phyloP scores from a whole-genome alignment of 768 basidiomycete species.

The Russula sp. region DNA sequence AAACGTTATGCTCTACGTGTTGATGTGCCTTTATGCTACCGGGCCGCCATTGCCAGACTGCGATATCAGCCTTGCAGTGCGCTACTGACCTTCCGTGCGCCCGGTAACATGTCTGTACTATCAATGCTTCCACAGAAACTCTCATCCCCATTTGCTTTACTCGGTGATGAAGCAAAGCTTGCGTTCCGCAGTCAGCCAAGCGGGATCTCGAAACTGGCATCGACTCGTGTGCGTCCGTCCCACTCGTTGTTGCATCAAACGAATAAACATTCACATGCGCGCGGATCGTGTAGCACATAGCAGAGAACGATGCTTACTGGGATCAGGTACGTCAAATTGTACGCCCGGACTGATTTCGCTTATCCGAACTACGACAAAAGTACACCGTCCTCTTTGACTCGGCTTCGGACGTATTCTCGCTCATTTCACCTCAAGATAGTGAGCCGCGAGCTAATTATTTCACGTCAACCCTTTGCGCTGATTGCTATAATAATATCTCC shows the following conservation, averaged over 20 bases:
- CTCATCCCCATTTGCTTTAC: conserved; percentile 65
- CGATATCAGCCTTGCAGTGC: background rate
- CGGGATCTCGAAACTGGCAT: conserved; percentile 70
- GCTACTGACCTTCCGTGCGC: background rate
- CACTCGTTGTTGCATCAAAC: background rate
- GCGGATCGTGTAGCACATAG: conserved; percentile 50
- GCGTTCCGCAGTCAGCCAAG: conserved; percentile 77
- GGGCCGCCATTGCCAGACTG: background rate
- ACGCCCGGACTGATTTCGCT: background rate
- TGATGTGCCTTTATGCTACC: background rate
- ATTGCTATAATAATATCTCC: background rate
- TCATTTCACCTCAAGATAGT: conserved; percentile 28
- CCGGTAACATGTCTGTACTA: conserved; percentile 41
- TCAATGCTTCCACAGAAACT: conserved; percentile 65
- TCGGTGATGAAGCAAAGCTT: conserved; percentile 85
- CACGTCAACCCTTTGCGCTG: background rate
- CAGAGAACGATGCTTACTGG: conserved; percentile 78
- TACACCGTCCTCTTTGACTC: conserved; percentile 84
- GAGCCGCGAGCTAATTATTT: background rate
- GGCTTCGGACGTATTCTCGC: conserved; percentile 83
- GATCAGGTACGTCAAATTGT: conserved; percentile 53
- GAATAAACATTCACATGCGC: conserved; percentile 1
- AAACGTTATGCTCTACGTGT: too few species aligned
- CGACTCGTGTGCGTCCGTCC: conserved; percentile 59
- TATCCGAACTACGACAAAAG: conserved; percentile 32